Evolutionary conservation across 139 green algal species (phyloP), one percentile per base, ranked within the genome.

Genomic region (Chlamydomonas sp.): DNA sequence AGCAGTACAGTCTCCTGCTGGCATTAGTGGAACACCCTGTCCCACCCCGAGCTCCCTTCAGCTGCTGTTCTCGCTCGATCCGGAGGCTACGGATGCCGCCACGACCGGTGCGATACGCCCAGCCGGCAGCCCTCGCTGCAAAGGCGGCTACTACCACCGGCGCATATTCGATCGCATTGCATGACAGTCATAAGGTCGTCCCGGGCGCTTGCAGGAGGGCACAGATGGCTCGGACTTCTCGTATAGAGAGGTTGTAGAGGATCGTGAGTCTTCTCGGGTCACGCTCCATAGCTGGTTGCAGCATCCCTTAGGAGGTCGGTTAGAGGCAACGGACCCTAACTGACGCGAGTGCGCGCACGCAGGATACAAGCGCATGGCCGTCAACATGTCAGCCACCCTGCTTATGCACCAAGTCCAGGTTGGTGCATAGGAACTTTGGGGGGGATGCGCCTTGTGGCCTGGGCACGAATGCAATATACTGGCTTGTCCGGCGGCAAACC

Each of bases 171-270:
- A 73, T 83, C 4, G 6, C 15, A 12, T 59, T 73, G 59, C 79
- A 7, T 62, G 63, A 61, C 17, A 31, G 2, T 57, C 12, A 69
- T 49, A 4, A 17, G 58, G 17, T n/a, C 15, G 6, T 67, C 31
- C 2, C 1, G 4, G 14, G 17, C 12, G 8, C n/a, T 20, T 75
- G 66, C 80, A 86, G 78, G 80, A 80, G n/a, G 87, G 87, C 2
- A 90, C 87, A 10, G 87, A 90, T 90, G 87, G 87, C 18, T 88
- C 87, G 12, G 87, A 90, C 61, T 86, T 63, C 31, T 49, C 10
- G 8, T 90, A 80, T 63, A 64, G 87, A 1, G 87, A 90, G 71
- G 63, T 79, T 63, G 68, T 90, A 60, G 80, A 87, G 12, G 80
- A 84, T 57, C 60, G 87, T 90, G 68, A 87, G 87, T 83, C 10